Conservation (phyloP, 2,329 filamentous ascomycete genomes). For the Metarhizium guizhouense region DNA sequence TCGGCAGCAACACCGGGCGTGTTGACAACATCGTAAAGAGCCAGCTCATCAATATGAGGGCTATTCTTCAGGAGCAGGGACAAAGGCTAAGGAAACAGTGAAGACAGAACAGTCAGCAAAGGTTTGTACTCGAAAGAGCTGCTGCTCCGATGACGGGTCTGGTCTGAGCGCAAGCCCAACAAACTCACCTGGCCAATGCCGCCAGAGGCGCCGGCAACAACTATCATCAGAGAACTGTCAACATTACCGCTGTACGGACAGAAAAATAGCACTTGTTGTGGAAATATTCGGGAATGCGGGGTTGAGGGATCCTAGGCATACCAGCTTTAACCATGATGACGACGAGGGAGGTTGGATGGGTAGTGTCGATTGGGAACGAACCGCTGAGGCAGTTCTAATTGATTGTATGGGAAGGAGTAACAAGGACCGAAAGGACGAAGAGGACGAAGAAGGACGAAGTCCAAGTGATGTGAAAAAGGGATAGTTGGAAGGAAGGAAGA, state of each 20-base stretch:
- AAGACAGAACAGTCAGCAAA: constrained; percentile 8
- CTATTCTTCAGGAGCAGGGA: constrained; percentile 92
- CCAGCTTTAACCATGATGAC: constrained; percentile 53
- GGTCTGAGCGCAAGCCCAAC: not conserved
- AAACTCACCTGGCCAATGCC: constrained; percentile 87
- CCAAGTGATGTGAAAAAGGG: not conserved
- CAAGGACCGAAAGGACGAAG: not conserved
- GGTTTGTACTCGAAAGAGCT: constrained; percentile 11
- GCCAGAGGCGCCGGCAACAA: constrained; percentile 91
- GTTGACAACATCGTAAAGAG: constrained; percentile 99
- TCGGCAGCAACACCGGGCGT: constrained; percentile 93
- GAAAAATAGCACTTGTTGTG: not conserved
- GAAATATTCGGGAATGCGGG: constrained; percentile 12
- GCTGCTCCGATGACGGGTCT: not conserved
- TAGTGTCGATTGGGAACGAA: not conserved
- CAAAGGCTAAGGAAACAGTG: constrained; percentile 55
- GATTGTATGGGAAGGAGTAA: not conserved
- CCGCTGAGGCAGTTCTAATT: not conserved
- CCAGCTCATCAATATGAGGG: constrained; percentile 81
- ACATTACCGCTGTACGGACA: constrained; percentile 3
- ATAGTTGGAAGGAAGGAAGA: not conserved
- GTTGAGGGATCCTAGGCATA: constrained; percentile 23
- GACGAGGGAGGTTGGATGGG: not conserved
- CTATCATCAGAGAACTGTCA: constrained; percentile 25
- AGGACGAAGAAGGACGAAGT: not conserved